Evolutionary conservation across 208 protist genomes (phyloP).

Genomic region (Trypanosoma vivax): DNA sequence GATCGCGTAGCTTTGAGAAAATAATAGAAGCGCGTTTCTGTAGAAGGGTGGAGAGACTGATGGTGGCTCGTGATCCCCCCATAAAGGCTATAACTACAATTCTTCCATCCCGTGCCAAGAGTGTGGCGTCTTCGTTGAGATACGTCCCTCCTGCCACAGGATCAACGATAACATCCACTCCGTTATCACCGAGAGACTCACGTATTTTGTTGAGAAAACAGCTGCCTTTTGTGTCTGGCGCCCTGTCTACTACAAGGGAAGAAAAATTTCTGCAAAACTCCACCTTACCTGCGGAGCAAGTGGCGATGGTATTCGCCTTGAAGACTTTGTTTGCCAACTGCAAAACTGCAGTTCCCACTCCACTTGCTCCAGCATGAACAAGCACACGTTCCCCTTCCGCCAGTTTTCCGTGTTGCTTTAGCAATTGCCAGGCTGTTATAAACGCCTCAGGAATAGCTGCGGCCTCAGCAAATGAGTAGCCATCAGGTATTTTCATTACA

Average conservation of each 20-base stretch:
- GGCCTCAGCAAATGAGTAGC: conserved; percentile 82
- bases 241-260: conserved; percentile 41
- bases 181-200: conserved; percentile 27
- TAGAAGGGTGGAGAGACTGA: conserved; percentile 62
- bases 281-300: conserved; percentile 60
- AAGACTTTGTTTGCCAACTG: conserved; percentile 85
- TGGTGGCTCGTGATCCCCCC: conserved; percentile 41
- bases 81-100: conserved; percentile 66
- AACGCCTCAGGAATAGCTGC: conserved; percentile 90
- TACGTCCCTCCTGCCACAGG: conserved; percentile 72
- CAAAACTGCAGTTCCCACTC: conserved; percentile 77
- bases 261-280: conserved; percentile 64
- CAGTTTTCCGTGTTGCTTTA: conserved; percentile 62
- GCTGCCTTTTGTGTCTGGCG: conserved; percentile 54
- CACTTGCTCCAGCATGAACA: conserved; percentile 85
- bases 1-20: conserved; percentile 70
- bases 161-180: conserved; percentile 73
- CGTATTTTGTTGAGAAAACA: conserved; percentile 67
- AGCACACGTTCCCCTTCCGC: conserved; percentile 67
- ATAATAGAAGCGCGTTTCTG: conserved; percentile 52
- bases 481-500: conserved; percentile 76
- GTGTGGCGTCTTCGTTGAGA: conserved; percentile 44
- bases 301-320: conserved; percentile 51
- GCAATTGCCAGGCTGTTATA: conserved; percentile 88
- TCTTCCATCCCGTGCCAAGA: conserved; percentile 61